Evolutionary conservation across 331 rosid genomes (phyloP).

Genomic region (Malus hybrid): DNA sequence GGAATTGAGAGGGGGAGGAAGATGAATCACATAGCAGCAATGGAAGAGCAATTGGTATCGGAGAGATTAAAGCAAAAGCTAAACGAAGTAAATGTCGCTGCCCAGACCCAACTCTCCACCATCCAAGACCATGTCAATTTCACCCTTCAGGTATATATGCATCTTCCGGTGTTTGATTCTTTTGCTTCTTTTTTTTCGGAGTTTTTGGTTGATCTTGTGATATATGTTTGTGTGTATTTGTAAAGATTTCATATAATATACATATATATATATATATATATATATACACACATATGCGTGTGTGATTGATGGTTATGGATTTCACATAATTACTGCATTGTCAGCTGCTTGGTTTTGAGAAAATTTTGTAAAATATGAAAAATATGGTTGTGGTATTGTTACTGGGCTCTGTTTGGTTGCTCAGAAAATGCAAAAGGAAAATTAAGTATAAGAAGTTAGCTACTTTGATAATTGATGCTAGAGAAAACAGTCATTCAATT

Average conservation of each 20-base stretch:
- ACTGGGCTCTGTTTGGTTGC: not conserved
- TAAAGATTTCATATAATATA: too few relatives aligned
- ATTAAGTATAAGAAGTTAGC: not conserved
- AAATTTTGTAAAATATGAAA: not conserved
- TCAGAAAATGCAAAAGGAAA: not conserved
- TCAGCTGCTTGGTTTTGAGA: not conserved
- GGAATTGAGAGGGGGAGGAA: not conserved
- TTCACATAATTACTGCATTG: not conserved
- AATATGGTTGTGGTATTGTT: not conserved
- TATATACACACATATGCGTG: rapidly evolving
- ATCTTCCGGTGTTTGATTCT: too few relatives aligned
- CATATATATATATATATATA: too few relatives aligned
- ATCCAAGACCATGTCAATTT: constrained; percentile 89
- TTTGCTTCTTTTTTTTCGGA: not conserved
- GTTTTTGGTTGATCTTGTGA: not conserved
- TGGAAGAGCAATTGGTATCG: constrained; percentile 67
- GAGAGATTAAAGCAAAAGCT: constrained; percentile 72
- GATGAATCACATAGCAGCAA: constrained; percentile 73
- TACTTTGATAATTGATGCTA: not conserved
- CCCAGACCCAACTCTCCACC: constrained; percentile 61
- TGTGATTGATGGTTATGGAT: not conserved
- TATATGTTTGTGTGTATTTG: not conserved
- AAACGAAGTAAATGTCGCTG: constrained; percentile 67
- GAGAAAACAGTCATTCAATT: not conserved
- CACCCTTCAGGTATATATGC: constrained; percentile 63